These are phyloP conservation scores for Pichia heedii DNA, from an alignment of 805 yeast genomes.

Conservation along the genomic window DNA sequence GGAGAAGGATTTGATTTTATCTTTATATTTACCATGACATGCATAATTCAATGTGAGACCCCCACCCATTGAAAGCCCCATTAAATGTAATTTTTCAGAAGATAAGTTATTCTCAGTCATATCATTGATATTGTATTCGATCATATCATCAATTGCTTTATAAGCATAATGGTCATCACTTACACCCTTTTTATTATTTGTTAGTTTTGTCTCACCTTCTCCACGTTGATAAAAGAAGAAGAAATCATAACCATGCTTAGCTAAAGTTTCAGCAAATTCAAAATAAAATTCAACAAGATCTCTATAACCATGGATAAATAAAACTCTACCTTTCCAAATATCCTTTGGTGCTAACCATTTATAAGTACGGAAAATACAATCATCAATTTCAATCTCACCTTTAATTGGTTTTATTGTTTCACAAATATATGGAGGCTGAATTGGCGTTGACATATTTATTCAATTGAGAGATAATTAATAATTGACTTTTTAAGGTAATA, in stretches of 20 bases:
- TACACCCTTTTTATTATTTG: slow-evolving; percentile 40
- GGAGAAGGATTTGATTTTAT: slow-evolving; percentile 37
- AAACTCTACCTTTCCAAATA: slow-evolving; percentile 40
- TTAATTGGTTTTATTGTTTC: slow-evolving; percentile 6
- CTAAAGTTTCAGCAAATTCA: slow-evolving; percentile 44
- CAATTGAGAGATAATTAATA: too few species aligned
- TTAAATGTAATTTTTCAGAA: slow-evolving; percentile 37
- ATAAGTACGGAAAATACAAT: slow-evolving; percentile 13
- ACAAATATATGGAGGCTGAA: slow-evolving; percentile 7
- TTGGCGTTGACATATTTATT: not conserved
- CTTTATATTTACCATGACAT: slow-evolving; percentile 41
- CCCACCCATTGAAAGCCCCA: slow-evolving; percentile 82
- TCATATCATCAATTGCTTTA: slow-evolving; percentile 51
- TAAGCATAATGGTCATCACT: slow-evolving; percentile 50
- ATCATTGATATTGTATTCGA: slow-evolving; percentile 35
- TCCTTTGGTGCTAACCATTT: slow-evolving; percentile 1
- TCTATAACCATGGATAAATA: slow-evolving; percentile 65
- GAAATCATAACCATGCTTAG: slow-evolving; percentile 52
- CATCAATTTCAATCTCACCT: slow-evolving; percentile 11
- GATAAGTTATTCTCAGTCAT: slow-evolving; percentile 14
- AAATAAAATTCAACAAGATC: slow-evolving; percentile 45
- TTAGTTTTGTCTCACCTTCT: slow-evolving; percentile 52
- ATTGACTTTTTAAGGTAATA: too few species aligned
- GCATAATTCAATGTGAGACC: slow-evolving; percentile 60
- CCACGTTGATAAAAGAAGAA: slow-evolving; percentile 73